phyloP scores from a whole-genome alignment of 139 green algal species.

The Closterium sp. region DNA sequence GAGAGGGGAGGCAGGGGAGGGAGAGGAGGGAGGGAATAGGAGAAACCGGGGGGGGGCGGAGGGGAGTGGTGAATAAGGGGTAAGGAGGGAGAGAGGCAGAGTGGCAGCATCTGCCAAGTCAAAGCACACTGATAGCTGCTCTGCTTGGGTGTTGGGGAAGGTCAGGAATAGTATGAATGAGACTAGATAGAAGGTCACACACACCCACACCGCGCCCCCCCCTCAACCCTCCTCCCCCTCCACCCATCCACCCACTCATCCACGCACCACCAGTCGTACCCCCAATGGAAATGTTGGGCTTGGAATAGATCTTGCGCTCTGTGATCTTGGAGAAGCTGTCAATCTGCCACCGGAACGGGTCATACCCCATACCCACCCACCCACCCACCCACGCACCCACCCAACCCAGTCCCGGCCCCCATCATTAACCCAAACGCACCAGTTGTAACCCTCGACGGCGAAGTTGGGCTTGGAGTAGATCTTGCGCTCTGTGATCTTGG shows the following conservation, averaged over 20 bases:
- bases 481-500: slow-evolving; percentile 30
- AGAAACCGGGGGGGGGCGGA: no score
- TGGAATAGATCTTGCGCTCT: slow-evolving; percentile 39
- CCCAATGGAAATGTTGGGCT: slow-evolving; percentile 33
- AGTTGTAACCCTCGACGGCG: slow-evolving; percentile 41
- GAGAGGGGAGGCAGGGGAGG: no score
- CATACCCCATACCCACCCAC: neutral
- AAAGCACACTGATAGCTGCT: slow-evolving; percentile 55
- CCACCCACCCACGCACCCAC: neutral
- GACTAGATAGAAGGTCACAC: no score
- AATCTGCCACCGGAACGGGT: slow-evolving; percentile 32
- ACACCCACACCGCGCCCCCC: no score
- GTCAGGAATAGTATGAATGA: slow-evolving; percentile 50
- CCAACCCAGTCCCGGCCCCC: no score
- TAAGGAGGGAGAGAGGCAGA: no score
- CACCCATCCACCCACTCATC: neutral
- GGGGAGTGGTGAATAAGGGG: no score
- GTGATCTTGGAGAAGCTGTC: slow-evolving; percentile 39
- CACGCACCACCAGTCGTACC: no score
- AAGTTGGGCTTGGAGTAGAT: slow-evolving; percentile 41
- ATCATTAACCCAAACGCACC: no score
- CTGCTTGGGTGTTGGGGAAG: slow-evolving; percentile 52
- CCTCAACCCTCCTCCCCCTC: no score
- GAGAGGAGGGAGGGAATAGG: neutral
- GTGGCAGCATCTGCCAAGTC: slow-evolving; percentile 47